phyloP scores from a whole-genome alignment of 768 basidiomycete genomes.

The Phlebiopsis flavidoalba region DNA sequence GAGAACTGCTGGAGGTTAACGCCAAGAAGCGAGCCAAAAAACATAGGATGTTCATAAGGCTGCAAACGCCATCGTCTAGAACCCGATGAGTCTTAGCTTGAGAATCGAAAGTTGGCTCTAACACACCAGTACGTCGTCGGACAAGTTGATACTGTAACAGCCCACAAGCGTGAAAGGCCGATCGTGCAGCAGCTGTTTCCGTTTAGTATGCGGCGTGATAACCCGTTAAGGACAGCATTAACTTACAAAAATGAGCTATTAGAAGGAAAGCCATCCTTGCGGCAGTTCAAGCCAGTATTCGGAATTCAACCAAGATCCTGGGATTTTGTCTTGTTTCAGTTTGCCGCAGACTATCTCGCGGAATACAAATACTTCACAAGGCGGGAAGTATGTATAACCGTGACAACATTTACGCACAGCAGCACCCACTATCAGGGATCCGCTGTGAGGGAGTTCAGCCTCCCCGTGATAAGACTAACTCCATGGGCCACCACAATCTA shows the following conservation, averaged over 20 bases:
- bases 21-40: constrained; percentile 49
- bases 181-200: constrained; percentile 36
- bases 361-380: constrained; percentile 2
- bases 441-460: constrained; percentile 24
- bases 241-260: constrained; percentile 41
- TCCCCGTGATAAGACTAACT: neutral
- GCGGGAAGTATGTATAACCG: constrained; percentile 11
- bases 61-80: constrained; percentile 37
- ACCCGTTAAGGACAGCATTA: neutral
- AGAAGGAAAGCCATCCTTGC: constrained; percentile 44
- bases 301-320: constrained; percentile 44
- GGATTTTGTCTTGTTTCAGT: neutral
- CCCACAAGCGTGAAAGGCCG: constrained; percentile 39
- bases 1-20: constrained; percentile 44
- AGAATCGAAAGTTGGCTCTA: no score
- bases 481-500: neutral
- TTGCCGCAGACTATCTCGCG: neutral
- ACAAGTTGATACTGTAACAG: constrained; percentile 39
- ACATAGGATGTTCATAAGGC: constrained; percentile 44
- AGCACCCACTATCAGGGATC: constrained; percentile 43
- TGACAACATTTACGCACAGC: constrained; percentile 21
- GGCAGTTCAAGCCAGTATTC: constrained; percentile 50
- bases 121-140: constrained; percentile 15
- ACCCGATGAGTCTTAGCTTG: neutral
- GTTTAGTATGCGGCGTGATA: neutral